phyloP scores from a whole-genome alignment of 371 early-diverging fungal genomes.

The Rhizopus delemar region DNA sequence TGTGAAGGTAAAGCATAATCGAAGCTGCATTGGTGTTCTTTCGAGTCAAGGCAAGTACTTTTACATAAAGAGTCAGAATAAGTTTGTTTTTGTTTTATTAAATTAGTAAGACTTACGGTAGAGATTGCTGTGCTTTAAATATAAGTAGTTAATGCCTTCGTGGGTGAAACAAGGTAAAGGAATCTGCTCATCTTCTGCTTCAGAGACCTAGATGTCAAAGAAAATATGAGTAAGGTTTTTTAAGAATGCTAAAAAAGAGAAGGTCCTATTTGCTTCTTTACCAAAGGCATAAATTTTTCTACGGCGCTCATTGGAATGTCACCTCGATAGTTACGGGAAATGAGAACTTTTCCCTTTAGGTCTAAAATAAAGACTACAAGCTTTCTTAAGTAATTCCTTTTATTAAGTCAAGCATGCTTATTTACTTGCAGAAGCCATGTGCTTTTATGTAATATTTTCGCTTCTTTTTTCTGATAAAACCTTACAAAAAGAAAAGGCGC shows the following conservation, averaged over 20 bases:
- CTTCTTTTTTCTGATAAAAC: background rate
- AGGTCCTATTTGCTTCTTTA: slow-evolving; percentile 31
- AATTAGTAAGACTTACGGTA: slow-evolving; percentile 70
- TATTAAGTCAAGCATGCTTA: background rate
- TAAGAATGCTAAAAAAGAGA: no score
- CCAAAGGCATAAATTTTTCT: slow-evolving; percentile 96
- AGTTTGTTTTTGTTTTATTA: background rate
- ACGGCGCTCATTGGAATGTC: slow-evolving; percentile 93
- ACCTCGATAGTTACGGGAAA: slow-evolving; percentile 90
- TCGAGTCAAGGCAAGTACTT: slow-evolving; percentile 92
- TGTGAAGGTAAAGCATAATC: slow-evolving; percentile 92
- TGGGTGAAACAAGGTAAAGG: slow-evolving; percentile 89
- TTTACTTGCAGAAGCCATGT: slow-evolving; percentile 34
- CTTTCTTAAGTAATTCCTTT: background rate
- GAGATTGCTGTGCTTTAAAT: slow-evolving; percentile 92
- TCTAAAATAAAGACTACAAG: slow-evolving; percentile 88
- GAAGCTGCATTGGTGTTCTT: slow-evolving; percentile 97
- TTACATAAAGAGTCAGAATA: slow-evolving; percentile 24
- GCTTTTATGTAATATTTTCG: background rate
- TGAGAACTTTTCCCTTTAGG: slow-evolving; percentile 96
- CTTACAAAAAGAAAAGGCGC: background rate
- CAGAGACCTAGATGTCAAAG: slow-evolving; percentile 47
- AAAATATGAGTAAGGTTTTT: background rate
- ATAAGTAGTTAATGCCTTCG: slow-evolving; percentile 93
- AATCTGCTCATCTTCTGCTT: slow-evolving; percentile 92